Conservation (phyloP, 2,329 filamentous ascomycete genomes). For the Neonectria faginata region DNA sequence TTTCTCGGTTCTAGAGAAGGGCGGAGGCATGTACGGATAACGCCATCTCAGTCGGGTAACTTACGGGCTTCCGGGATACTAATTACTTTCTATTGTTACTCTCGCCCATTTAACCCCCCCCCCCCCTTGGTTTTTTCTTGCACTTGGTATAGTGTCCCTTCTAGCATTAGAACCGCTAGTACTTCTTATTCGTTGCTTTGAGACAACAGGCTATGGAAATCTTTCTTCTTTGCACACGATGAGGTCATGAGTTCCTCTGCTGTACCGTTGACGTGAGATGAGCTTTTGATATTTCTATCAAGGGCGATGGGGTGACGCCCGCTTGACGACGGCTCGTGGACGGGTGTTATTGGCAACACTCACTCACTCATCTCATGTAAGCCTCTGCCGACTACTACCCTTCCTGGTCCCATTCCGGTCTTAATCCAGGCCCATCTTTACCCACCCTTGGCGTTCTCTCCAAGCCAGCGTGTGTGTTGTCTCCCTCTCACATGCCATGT, state of each 20-base stretch:
- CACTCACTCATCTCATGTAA: neutral
- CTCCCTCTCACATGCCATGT: too few species aligned
- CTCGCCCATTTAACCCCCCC: too few species aligned
- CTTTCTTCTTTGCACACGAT: neutral
- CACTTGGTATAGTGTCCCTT: neutral
- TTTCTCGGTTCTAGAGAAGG: constrained; percentile 15
- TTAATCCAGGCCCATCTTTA: neutral
- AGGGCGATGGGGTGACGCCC: neutral
- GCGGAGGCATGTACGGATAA: neutral
- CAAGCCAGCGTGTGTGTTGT: too few species aligned
- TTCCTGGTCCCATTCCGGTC: neutral
- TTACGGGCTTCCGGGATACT: neutral
- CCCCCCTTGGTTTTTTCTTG: neutral
- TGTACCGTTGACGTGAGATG: neutral
- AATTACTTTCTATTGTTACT: neutral
- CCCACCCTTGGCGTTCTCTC: too few species aligned
- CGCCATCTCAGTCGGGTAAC: neutral
- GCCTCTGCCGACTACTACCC: neutral
- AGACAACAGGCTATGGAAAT: neutral
- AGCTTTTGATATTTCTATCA: neutral
- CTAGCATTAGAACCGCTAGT: neutral
- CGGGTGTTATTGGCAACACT: neutral
- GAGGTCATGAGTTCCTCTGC: neutral
- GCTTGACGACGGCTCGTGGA: neutral
- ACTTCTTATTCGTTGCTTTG: neutral